Evolutionary conservation across 1,284 basidiomycete genomes (phyloP).

Genomic region (Cystobasidium sp.): DNA sequence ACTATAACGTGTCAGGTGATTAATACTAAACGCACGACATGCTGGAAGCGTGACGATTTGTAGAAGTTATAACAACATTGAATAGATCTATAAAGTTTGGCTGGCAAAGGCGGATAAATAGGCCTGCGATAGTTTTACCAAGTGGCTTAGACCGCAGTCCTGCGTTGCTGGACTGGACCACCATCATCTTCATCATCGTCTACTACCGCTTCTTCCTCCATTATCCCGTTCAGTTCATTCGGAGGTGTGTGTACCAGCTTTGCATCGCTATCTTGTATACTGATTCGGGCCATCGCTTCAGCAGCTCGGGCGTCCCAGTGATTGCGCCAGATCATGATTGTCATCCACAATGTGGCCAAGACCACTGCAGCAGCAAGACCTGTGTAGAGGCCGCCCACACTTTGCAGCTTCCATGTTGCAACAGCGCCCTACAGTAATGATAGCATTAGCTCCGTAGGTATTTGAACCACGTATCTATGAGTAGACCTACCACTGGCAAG

Average conservation of each 20-base stretch:
- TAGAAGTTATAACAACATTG: no score
- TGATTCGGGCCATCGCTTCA: conserved; percentile 33
- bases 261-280: conserved; percentile 23
- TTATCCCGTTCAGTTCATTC: conserved; percentile 3
- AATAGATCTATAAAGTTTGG: no score
- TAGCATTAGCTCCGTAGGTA: not conserved
- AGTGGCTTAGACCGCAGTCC: not conserved
- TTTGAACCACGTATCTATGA: not conserved
- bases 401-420: conserved; percentile 16
- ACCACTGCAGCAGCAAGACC: conserved; percentile 29
- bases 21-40: no score
- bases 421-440: conserved; percentile 3
- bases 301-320: conserved; percentile 39
- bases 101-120: no score
- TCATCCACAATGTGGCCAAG: conserved; percentile 26
- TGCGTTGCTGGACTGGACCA: no score
- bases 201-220: conserved; percentile 16
- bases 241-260: conserved; percentile 26
- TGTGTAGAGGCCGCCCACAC: conserved; percentile 11
- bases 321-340: conserved; percentile 24
- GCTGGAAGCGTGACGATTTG: no score
- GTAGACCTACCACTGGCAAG: conserved; percentile 23
- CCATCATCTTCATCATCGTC: conserved; percentile 11
- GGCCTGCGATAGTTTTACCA: no score
- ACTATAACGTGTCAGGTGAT: no score